Evolutionary conservation across 1,139 yeast species (phyloP), one percentile per base, ranked within the genome.

Genomic region (Citeromyces siamensis): DNA sequence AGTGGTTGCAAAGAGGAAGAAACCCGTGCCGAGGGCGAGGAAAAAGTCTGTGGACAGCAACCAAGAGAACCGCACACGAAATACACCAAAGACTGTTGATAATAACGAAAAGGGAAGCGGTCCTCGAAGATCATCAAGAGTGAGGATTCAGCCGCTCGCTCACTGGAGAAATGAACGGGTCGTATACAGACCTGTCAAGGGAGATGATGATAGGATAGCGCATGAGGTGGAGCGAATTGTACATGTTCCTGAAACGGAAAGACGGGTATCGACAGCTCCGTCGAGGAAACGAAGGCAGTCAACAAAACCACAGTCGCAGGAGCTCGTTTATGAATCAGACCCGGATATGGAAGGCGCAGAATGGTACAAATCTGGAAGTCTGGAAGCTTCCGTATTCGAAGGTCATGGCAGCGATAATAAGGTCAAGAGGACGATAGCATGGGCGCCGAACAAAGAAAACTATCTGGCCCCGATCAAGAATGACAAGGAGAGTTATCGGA

Each of bases 161-260:
- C 82, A 68, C 52, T 85, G 96, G 95, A 71, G 83, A 53, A 82
- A 81, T 50, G 95, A 86, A 54, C 64, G 76, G 41, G 70, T 81
- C 28, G 71, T 82, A 2, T 84, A 80, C 49, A 68, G 77, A 38
- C 58, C 45, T 40, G 48, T n/a, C 59, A 46, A 61, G 60, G 45
- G 41, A n/a, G 72, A 66, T 35, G 55, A 61, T 18, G 59, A 61
- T 10, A 35, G 13, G 37, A 29, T 17, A 32, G 35, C 28, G 34
- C 34, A 8, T 40, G 36, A 8, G 34, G 29, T 16, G 35, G 26
- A 19, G 22, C 12, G 32, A 12, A 26, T 21, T n/a, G 29, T 34
- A n/a, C 31, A 19, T 10, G 23, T 23, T 6, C 29, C 32, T 8
- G 19, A 34, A 13, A 21, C 16, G 18, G 19, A 6, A 31, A 10